A percentile compares a stretch with the other conserved stretches of the same genome.
Conservation (phyloP, 2,329 filamentous ascomycete genomes). For the Pseudogymnoascus sp. region DNA sequence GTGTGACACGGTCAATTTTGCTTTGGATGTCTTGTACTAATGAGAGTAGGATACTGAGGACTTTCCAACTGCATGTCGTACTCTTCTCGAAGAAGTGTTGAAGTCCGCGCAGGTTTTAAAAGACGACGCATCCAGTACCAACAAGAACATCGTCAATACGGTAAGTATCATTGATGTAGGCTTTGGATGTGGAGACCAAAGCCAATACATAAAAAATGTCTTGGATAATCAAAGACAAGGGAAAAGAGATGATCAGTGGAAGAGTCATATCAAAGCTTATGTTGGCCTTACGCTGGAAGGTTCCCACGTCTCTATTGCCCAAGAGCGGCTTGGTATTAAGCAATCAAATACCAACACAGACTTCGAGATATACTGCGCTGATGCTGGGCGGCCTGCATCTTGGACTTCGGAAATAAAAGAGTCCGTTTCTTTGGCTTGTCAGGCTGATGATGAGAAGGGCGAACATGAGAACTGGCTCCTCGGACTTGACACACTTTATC, state of each 20-base stretch:
- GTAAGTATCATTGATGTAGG: conserved; percentile 15
- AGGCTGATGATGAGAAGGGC: not conserved
- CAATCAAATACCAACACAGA: not conserved
- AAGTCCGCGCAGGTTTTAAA: conserved; percentile 10
- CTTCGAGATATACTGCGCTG: conserved; percentile 12
- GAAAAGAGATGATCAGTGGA: not conserved
- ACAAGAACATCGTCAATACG: not conserved
- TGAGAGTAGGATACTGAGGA: conserved; percentile 8
- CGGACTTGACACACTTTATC: conserved; percentile 13
- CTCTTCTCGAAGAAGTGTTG: conserved; percentile 14
- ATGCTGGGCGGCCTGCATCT: conserved; percentile 11
- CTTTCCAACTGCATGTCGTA: conserved; percentile 13
- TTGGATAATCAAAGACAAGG: not conserved
- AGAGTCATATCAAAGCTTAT: conserved; percentile 9
- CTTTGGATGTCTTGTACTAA: not conserved
- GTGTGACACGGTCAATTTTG: conserved; percentile 6
- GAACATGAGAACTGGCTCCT: conserved; percentile 11
- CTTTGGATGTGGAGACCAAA: conserved; percentile 15
- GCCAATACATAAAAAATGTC: conserved; percentile 10
- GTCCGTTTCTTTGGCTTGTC: not conserved
- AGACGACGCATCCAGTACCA: not conserved
- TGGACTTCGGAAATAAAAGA: conserved; percentile 12
- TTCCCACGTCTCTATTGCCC: conserved; percentile 12
- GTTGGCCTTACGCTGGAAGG: conserved; percentile 12
- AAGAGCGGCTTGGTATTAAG: conserved; percentile 5